Base-by-base conservation (phyloP, 2,329 filamentous ascomycete species). In the Penicillium italicum region DNA sequence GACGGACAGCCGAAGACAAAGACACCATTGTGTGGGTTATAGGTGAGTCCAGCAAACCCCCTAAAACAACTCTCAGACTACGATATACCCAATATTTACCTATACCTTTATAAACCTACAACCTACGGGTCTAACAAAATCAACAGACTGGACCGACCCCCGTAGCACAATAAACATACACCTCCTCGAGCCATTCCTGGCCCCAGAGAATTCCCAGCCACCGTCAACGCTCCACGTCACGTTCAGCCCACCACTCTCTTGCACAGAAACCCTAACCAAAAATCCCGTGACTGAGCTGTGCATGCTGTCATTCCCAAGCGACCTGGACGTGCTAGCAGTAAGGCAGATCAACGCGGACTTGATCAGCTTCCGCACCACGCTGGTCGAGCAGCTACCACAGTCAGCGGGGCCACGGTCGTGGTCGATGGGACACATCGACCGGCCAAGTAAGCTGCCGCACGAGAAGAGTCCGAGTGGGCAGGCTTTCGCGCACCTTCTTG, bases 201-300 rank as follows among this genome's bases (percentile, higher is more conserved):
- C 62, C 38, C 49, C 62, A 20, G 44, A 38, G 37, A 53, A 60
- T 46, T 60, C 59, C 5, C 56, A 65, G 41, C 50, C 62, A 4
- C 62, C 65, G 26, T 64, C 56, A 10, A 40, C 53, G 6, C 42
- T 74, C 53, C 71, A 67, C 60, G 62, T 69, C 11, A 71, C 69
- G 0, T 65, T 76, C 30, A 67, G 43, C 18, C 70, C 72, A 5
- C 44, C 66, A 1, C 59, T 64, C 53, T 57, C 60, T 6, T 57
- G 57, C 42, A 69, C 67, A 9, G 60, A 64, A n/a, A 66, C 69
- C 0, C 56, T 68, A 2, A 71, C 70, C 31, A 61, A 68, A 18
- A 70, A 73, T 37, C 79, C 80, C 2, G 70, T 81, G 2, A 82
- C 80, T 1, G 82, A 84, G 62, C 67, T 82, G 31, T 68, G 75